phyloP scores from a whole-genome alignment of 768 basidiomycete species.

The Leccinum barrowsii region DNA sequence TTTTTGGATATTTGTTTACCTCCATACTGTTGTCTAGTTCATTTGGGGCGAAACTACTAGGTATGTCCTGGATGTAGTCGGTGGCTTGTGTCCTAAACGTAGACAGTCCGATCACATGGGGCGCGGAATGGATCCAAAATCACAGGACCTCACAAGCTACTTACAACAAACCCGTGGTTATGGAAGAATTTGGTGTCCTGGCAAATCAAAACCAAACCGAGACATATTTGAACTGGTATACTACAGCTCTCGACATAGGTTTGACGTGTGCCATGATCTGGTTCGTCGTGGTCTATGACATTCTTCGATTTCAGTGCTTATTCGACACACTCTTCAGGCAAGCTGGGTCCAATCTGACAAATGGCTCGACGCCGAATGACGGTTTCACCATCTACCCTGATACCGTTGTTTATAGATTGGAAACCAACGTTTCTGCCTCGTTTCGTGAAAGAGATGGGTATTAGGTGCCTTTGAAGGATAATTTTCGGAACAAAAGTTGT shows the following conservation, averaged over 20 bases:
- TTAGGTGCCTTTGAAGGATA: no score
- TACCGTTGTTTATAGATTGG: background rate
- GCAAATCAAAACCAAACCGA: background rate
- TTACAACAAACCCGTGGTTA: background rate
- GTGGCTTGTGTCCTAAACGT: background rate
- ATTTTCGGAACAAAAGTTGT: no score
- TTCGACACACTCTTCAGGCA: background rate
- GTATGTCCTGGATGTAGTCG: background rate
- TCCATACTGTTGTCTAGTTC: background rate
- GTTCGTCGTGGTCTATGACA: background rate
- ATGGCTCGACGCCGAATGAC: background rate
- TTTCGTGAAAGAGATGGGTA: background rate
- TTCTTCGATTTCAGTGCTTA: background rate
- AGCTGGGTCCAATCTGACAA: background rate
- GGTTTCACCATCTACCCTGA: background rate
- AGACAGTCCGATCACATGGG: background rate
- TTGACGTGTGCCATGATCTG: background rate
- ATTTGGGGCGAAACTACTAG: background rate
- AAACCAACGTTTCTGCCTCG: background rate
- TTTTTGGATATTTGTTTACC: background rate
- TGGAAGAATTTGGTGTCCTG: background rate
- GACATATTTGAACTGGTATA: background rate
- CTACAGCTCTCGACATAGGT: background rate
- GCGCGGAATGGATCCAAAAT: background rate
- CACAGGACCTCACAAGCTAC: background rate